phyloP scores from a whole-genome alignment of 164 flowering plant genomes.

The Kalanchoe fedtschenkoi region DNA sequence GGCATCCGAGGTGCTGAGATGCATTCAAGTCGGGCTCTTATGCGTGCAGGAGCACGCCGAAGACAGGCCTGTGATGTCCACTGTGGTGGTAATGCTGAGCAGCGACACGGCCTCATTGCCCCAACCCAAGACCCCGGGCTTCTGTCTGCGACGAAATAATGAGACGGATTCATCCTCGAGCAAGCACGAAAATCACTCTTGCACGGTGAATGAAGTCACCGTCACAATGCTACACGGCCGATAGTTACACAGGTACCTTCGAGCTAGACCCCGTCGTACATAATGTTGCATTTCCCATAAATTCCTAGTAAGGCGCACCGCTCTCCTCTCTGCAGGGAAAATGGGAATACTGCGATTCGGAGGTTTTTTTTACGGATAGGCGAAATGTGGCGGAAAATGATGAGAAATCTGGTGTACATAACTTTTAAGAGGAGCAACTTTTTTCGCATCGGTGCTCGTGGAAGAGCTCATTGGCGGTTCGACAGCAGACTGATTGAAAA shows the following conservation, averaged over 20 bases:
- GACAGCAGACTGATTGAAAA: too few species aligned
- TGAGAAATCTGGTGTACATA: background rate
- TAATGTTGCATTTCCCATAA: too few species aligned
- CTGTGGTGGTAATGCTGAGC: background rate
- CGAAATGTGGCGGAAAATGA: background rate
- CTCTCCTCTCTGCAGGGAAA: background rate
- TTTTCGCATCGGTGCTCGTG: too few species aligned
- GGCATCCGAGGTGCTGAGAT: background rate
- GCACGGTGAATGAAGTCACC: background rate
- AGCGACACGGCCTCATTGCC: background rate
- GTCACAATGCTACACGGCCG: slow-evolving; percentile 7
- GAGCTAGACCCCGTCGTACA: too few species aligned
- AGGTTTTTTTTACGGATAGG: background rate
- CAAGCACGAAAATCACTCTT: slow-evolving; percentile 8
- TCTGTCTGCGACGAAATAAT: background rate
- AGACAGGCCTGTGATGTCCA: background rate
- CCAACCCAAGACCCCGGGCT: background rate
- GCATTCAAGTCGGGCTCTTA: background rate
- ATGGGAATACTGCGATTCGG: background rate
- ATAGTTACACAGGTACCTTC: background rate
- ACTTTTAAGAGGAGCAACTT: background rate
- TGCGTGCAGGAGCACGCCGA: background rate
- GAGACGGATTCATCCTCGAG: background rate
- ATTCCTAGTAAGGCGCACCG: background rate
- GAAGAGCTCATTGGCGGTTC: too few species aligned